Conservation (phyloP, 345 rosid species). For the Mercurialis annua region DNA sequence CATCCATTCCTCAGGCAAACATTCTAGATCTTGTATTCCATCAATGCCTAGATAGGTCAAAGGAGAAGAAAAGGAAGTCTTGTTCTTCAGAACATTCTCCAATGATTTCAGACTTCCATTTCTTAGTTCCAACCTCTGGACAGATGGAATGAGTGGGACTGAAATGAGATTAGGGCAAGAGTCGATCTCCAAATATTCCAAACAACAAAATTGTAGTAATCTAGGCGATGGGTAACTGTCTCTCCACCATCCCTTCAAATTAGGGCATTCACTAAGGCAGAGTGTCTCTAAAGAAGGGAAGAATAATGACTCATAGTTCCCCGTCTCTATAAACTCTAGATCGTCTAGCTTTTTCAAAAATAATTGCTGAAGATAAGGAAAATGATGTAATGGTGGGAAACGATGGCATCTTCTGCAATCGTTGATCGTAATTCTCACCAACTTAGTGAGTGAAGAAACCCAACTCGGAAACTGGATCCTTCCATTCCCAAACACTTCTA, state of each 20-base stretch:
- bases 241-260: neutral
- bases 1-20: constrained; percentile 6
- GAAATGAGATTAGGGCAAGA: neutral
- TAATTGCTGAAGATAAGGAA: neutral
- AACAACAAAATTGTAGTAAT: neutral
- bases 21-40: neutral
- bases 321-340: neutral
- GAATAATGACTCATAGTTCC: neutral
- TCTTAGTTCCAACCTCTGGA: neutral
- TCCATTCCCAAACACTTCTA: neutral
- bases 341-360: neutral
- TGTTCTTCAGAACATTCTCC: neutral
- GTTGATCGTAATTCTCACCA: rapidly evolving
- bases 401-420: neutral
- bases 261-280: neutral
- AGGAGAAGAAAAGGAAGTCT: neutral
- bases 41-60: neutral
- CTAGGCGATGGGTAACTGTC: neutral
- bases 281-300: neutral
- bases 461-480: neutral
- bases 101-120: neutral
- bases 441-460: neutral
- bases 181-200: neutral
- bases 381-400: neutral
- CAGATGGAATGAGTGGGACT: constrained; percentile 16